phyloP scores from a whole-genome alignment of 352 stramenopile genomes.

The Poterioochromonas sp. region DNA sequence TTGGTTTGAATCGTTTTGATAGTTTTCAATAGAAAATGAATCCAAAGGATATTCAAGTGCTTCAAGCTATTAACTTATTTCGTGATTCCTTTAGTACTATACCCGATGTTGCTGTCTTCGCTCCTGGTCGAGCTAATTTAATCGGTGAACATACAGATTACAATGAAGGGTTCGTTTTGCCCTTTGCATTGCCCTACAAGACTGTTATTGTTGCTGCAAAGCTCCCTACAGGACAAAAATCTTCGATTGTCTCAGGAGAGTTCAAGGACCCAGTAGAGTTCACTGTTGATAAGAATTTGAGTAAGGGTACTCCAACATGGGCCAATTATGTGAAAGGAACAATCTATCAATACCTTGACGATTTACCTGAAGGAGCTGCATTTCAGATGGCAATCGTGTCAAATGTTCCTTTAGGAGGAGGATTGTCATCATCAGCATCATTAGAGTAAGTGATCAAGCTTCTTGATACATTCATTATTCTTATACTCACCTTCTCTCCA shows the following conservation, averaged over 20 bases:
- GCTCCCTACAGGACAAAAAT: constrained; percentile 15
- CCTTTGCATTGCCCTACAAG: constrained; percentile 76
- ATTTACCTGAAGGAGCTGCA: constrained; percentile 50
- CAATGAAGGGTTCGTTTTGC: constrained; percentile 87
- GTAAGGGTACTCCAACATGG: constrained; percentile 58
- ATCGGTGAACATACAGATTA: constrained; percentile 93
- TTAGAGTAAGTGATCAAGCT: constrained; percentile 52
- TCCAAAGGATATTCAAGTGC: not conserved
- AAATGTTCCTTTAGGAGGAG: constrained; percentile 78
- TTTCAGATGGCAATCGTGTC: constrained; percentile 72
- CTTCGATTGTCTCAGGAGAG: constrained; percentile 37
- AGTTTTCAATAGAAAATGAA: constrained; percentile 18
- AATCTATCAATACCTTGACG: constrained; percentile 71
- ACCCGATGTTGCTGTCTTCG: constrained; percentile 47
- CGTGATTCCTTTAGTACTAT: constrained; percentile 23
- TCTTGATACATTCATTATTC: not conserved
- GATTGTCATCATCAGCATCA: constrained; percentile 78
- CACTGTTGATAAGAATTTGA: constrained; percentile 51
- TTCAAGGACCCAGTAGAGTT: constrained; percentile 53
- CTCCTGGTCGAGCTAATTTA: constrained; percentile 86
- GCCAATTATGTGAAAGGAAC: constrained; percentile 85
- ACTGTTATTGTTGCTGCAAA: constrained; percentile 63
- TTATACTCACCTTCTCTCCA: not conserved
- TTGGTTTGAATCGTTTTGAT: constrained; percentile 26
- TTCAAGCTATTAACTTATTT: constrained; percentile 34